Percentiles rank a stretch among this genome's conserved stretches.
These are phyloP conservation scores for Xerocomellus amylosporus DNA, from an alignment of 768 basidiomycete species.

Conservation along the genomic window DNA sequence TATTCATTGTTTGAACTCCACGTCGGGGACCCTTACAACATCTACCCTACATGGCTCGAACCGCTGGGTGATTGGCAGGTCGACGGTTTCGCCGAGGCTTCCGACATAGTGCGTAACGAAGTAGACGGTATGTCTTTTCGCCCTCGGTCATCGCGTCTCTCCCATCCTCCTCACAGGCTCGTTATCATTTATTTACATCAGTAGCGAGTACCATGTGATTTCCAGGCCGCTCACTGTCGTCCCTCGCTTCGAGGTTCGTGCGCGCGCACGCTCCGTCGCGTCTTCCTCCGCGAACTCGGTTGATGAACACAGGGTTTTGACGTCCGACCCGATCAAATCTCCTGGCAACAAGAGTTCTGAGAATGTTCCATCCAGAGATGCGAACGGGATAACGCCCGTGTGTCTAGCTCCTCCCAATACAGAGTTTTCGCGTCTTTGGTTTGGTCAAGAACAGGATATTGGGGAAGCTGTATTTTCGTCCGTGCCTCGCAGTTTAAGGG, in stretches of 20 bases:
- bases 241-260: conserved; percentile 13
- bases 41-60: conserved; percentile 34
- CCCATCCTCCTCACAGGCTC: conserved; percentile 21
- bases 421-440: conserved; percentile 21
- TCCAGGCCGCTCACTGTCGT: conserved; percentile 40
- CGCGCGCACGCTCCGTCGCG: conserved; percentile 12
- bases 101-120: conserved; percentile 45
- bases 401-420: conserved; percentile 28
- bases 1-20: conserved; percentile 28
- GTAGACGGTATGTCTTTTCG: conserved; percentile 41
- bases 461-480: conserved; percentile 19
- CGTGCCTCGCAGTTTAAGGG: conserved; percentile 5
- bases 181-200: conserved; percentile 37
- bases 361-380: conserved; percentile 28
- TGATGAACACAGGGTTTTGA: conserved; percentile 33
- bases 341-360: conserved; percentile 51
- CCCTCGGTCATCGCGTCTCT: neutral
- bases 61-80: conserved; percentile 55
- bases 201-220: conserved; percentile 44
- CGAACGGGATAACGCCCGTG: conserved; percentile 26
- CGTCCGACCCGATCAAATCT: conserved; percentile 64
- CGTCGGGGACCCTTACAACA: conserved; percentile 19
- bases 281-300: conserved; percentile 21
- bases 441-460: conserved; percentile 24
- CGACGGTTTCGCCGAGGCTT: conserved; percentile 44